phyloP scores from a whole-genome alignment of 306 rosid genomes.

The Vigna angularis region DNA sequence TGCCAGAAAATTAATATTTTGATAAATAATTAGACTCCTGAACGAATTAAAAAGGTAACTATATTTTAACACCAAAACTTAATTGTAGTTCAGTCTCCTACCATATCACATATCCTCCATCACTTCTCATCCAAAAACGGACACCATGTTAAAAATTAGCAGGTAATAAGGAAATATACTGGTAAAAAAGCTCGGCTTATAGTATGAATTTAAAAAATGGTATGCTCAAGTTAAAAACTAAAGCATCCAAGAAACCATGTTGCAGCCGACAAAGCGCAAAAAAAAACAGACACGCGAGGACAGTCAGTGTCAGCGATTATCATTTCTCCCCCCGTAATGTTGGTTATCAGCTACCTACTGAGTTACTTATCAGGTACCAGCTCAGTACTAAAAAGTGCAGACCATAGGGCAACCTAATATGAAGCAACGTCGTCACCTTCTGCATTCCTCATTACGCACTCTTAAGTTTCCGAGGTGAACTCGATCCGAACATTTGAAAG shows the following conservation, averaged over 20 bases:
- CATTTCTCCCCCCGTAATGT: neutral
- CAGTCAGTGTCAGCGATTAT: neutral
- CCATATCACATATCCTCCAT: too few species aligned
- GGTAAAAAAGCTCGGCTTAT: neutral
- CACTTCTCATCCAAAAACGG: too few species aligned
- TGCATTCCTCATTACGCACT: neutral
- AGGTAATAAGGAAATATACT: too few species aligned
- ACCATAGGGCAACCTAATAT: too few species aligned
- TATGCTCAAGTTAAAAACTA: neutral
- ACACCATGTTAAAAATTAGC: too few species aligned
- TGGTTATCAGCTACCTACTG: neutral
- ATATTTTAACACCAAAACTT: too few species aligned
- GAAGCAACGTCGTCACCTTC: conserved; percentile 2
- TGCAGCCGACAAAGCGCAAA: neutral
- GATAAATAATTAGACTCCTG: too few species aligned
- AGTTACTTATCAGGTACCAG: neutral
- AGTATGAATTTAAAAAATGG: too few species aligned
- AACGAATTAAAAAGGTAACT: too few species aligned
- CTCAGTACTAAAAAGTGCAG: neutral
- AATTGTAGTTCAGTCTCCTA: too few species aligned
- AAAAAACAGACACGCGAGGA: neutral
- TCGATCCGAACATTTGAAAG: neutral
- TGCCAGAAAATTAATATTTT: too few species aligned
- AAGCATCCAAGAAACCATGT: neutral
- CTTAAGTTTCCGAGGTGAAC: neutral